These are phyloP conservation scores for Kwoniella dendrophila DNA, from an alignment of 768 basidiomycete species.

Conservation along the genomic window DNA sequence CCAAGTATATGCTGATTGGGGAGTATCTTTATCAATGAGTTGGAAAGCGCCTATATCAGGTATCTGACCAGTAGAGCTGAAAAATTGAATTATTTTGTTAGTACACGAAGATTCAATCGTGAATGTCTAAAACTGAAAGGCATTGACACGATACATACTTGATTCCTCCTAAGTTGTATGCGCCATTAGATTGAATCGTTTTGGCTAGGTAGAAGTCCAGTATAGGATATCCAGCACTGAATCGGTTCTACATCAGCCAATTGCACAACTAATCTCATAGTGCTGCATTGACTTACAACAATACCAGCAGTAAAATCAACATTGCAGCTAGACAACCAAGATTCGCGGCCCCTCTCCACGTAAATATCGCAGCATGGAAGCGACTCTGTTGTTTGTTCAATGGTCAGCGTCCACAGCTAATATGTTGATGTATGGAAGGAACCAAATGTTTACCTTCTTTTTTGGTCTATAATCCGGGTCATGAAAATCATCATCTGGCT, in stretches of 20 bases:
- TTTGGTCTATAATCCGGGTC: constrained; percentile 40
- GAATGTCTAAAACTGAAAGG: not conserved
- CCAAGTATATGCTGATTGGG: constrained; percentile 63
- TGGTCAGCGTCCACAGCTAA: not conserved
- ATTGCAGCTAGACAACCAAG: constrained; percentile 70
- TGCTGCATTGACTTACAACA: constrained; percentile 61
- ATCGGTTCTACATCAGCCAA: not conserved
- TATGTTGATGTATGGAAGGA: not conserved
- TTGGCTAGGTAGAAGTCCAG: constrained; percentile 61
- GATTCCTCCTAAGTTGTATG: constrained; percentile 86
- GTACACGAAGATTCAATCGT: not conserved
- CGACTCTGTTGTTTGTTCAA: constrained; percentile 27
- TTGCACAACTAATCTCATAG: not conserved
- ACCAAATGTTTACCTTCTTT: not conserved
- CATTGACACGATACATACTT: constrained; percentile 58
- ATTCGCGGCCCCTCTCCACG: constrained; percentile 80
- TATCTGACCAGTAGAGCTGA: constrained; percentile 73
- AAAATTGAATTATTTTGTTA: not conserved
- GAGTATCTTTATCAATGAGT: constrained; percentile 79
- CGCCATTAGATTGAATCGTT: constrained; percentile 53
- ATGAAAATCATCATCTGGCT: constrained; percentile 54
- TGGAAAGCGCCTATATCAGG: constrained; percentile 69
- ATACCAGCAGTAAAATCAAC: constrained; percentile 66
- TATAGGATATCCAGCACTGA: constrained; percentile 76
- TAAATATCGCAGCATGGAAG: constrained; percentile 64